phyloP scores from a whole-genome alignment of 1,284 basidiomycete genomes.

The Ustilago sp. region DNA sequence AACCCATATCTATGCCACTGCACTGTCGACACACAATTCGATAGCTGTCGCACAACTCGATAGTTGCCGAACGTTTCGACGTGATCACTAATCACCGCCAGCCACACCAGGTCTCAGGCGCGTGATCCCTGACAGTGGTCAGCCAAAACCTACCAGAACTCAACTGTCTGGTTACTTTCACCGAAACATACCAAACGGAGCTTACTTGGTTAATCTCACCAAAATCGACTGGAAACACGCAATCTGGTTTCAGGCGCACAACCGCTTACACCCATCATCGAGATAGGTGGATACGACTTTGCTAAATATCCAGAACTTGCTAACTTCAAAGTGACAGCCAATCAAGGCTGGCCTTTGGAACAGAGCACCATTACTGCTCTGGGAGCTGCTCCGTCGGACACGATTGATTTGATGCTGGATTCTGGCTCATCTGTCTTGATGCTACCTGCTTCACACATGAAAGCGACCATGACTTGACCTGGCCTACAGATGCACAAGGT shows the following conservation, averaged over 20 bases:
- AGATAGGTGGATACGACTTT: conserved; percentile 39
- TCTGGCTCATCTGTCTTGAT: conserved; percentile 41
- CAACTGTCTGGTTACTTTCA: no score
- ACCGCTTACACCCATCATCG: conserved; percentile 21
- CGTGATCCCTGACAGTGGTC: no score
- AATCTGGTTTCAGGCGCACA: conserved; percentile 13
- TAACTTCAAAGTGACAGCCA: conserved; percentile 16
- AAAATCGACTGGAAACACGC: conserved; percentile 1
- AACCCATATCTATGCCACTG: no score
- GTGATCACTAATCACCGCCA: no score
- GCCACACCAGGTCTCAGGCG: no score
- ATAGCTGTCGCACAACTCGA: no score
- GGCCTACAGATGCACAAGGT: conserved; percentile 24
- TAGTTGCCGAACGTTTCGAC: no score
- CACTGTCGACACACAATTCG: no score
- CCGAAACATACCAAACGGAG: background rate
- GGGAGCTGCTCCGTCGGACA: background rate
- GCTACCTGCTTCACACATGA: conserved; percentile 28
- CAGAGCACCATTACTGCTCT: conserved; percentile 19
- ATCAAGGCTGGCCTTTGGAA: conserved; percentile 29
- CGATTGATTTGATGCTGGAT: conserved; percentile 31
- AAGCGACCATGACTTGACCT: conserved; percentile 30
- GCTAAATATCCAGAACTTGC: conserved; percentile 24
- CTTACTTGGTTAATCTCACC: conserved; percentile 15
- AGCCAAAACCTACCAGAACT: no score